Conservation (phyloP, 2,329 filamentous ascomycete species). For the Talaromyces rugulosus region DNA sequence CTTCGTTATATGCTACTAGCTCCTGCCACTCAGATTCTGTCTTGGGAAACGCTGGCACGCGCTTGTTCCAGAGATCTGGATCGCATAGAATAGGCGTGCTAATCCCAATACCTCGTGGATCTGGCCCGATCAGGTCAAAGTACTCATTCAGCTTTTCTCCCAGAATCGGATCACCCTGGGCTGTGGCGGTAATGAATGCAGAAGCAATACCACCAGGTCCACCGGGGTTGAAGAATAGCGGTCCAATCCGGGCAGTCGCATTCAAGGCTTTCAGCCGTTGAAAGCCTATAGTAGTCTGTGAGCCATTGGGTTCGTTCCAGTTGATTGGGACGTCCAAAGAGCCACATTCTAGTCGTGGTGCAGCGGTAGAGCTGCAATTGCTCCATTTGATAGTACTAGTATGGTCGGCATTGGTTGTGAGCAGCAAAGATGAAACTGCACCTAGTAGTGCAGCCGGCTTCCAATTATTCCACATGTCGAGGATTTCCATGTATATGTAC, state of each 20-base stretch:
- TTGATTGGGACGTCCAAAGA: conserved; percentile 24
- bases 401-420: not conserved
- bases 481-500: not conserved
- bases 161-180: not conserved
- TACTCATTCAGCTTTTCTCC: not conserved
- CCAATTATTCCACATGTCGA: not conserved
- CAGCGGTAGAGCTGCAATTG: not conserved
- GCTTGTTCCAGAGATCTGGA: conserved; percentile 31
- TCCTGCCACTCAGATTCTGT: conserved; percentile 34
- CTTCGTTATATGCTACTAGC: conserved; percentile 36
- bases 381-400: not conserved
- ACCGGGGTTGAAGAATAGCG: conserved; percentile 39
- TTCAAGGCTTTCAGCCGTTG: conserved; percentile 19
- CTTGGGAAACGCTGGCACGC: conserved; percentile 33
- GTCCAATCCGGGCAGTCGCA: conserved; percentile 25
- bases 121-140: conserved; percentile 44
- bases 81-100: conserved; percentile 41
- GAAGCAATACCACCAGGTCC: conserved; percentile 12
- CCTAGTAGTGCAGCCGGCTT: not conserved
- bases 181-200: not conserved
- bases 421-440: not conserved
- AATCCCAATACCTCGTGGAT: conserved; percentile 41
- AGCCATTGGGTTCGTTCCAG: conserved; percentile 25
- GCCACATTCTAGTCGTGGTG: conserved; percentile 1
- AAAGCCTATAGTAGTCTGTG: conserved; percentile 25